Base-by-base conservation (phyloP, 495 filamentous ascomycete genomes). In the Cercophora sp. region DNA sequence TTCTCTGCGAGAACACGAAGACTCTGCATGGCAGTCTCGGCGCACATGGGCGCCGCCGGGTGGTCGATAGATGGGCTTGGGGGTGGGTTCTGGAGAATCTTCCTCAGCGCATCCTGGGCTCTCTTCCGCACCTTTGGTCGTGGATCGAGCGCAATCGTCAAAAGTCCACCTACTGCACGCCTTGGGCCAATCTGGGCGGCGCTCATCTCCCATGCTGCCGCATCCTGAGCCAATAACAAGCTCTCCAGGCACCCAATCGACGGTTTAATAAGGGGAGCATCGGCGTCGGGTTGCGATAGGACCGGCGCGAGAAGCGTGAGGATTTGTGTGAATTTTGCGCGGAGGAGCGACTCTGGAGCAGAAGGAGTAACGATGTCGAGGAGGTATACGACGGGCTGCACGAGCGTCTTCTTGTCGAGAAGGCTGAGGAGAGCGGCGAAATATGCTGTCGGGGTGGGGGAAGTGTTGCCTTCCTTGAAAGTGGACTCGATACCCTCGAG, bases 381-480 rank as follows among this genome's bases (percentile, higher is more conserved):
- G 13, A 98, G 84, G 70, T 98, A 98, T 50, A 98, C 88, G 54
- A 96, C 87, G 11, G 93, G 89, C 18, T 85, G 83, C 19, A 87
- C 87, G 32, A 94, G 73, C 43, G 93, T 87, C 68, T 89, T 91
- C 69, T 95, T 94, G 46, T 81, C 82, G 11, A 98, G 81, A 4
- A 98, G 77, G 27, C 91, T 90, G 34, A 98, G 78, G n/a, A 98
- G 79, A 2, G 94, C 90, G n/a, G 89, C 89, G 59, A 97, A 94
- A 68, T 97, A 98, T 56, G 86, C 91, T 1, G 93, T 96, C 3
- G 94, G 77, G 6, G 88, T 89, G 46, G 85, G 79, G 58, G 87
- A 79, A 51, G 88, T 84, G 50, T 89, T 86, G 67, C 94, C 88
- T 50, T 91, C 87, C 60, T 84, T 83, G 37, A 98, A 84, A 16